Base-by-base conservation (phyloP, 495 filamentous ascomycete genomes). In the Aspergillus biplanus region DNA sequence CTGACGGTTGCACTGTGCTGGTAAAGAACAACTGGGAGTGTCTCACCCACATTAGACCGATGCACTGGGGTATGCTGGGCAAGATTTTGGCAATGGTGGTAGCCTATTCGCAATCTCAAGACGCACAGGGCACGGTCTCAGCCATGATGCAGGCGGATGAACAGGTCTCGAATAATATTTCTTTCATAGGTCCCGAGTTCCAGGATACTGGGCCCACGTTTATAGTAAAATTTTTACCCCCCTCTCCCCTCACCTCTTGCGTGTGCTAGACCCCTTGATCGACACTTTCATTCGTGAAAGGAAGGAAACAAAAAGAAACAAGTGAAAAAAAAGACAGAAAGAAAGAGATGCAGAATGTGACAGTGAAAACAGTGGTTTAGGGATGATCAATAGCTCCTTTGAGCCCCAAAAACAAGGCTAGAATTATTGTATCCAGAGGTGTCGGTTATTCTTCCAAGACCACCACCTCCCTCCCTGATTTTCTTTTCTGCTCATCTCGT, bases 81-180 rank as follows among this genome's bases (percentile, higher is more conserved):
- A 42, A 46, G 37, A 15, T 15, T 13, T 8, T 12, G 33, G 42
- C 11, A 52, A 27, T 13, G 47, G 33, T 44, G 44, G 50, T 15
- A 53, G 54, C 16, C 59, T 64, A 52, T 18, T 39, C 59, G 15
- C 33, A 48, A 59, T 34, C 55, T 47, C 21, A 59, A 27, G 27
- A 58, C 3, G 8, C 34, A 42, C 48, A 58, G 21, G 4, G 31
- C 6, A 7, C 33, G 12, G 61, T 58, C 56, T 58, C 46, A 58
- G 54, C 46, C 55, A 46, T 44, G 44, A 52, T 59, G 62, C 55
- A 59, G 55, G 56, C 47, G 42, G 61, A 61, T 31, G 39, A 54
- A 37, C 31, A 56, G 54, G 56, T 21, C 46, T 44, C 35, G 33
- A 18, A 16, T 49, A 49, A 33, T 54, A 34, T 34, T 54, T 34